Evolutionary conservation across 345 rosid species (phyloP).

Genomic region (Rhodomyrtus tomentosa): DNA sequence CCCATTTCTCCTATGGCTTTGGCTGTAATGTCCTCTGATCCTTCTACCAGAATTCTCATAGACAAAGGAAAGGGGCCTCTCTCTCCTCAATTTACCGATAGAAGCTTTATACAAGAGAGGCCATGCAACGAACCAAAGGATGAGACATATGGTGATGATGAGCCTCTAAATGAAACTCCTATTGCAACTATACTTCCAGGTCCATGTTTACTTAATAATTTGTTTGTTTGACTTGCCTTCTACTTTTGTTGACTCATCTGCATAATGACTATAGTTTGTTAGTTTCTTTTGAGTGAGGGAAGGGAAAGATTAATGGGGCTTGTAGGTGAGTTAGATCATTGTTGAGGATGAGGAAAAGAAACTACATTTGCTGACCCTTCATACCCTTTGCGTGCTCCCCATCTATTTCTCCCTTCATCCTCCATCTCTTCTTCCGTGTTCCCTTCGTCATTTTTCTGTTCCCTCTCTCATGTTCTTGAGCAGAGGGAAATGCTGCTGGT

Average conservation of each 20-base stretch:
- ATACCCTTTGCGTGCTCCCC: background rate
- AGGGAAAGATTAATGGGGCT: background rate
- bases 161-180: slow-evolving; percentile 28
- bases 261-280: background rate
- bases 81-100: slow-evolving; percentile 16
- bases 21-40: background rate
- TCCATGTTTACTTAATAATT: slow-evolving; percentile 6
- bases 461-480: background rate
- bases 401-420: background rate
- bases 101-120: background rate
- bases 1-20: background rate
- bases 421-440: background rate
- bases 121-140: slow-evolving; percentile 34
- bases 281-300: background rate
- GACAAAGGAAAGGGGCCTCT: slow-evolving; percentile 39
- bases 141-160: slow-evolving; percentile 41
- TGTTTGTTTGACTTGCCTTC: background rate
- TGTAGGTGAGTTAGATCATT: background rate
- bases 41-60: background rate
- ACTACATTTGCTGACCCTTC: background rate
- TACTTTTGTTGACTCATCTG: background rate
- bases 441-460: background rate
- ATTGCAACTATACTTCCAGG: slow-evolving; percentile 44
- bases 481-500: background rate
- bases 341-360: background rate